Percentiles rank a stretch among this genome's conserved stretches.
Evolutionary conservation across 2,329 filamentous ascomycete species (phyloP).

Genomic region (Leptodontidium sp.): DNA sequence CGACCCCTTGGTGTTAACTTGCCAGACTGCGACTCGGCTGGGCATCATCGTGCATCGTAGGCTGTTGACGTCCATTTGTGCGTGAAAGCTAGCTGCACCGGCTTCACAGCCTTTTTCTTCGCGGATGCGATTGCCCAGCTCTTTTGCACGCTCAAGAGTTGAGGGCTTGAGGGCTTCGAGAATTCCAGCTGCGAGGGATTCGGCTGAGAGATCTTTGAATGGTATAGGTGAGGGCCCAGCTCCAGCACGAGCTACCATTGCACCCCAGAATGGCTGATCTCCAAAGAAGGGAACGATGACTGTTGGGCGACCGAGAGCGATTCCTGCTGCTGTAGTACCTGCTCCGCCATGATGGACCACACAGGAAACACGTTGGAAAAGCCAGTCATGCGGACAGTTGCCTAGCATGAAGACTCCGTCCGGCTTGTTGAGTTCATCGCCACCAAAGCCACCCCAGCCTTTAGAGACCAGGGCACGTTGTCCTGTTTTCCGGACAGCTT

Average conservation of each 20-base stretch:
- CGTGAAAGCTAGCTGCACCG: constrained; percentile 74
- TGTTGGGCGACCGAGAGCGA: constrained; percentile 80
- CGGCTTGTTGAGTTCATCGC: constrained; percentile 71
- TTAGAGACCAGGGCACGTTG: constrained; percentile 85
- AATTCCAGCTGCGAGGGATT: constrained; percentile 72
- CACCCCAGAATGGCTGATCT: constrained; percentile 85
- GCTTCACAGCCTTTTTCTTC: constrained; percentile 69
- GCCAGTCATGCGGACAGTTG: constrained; percentile 88
- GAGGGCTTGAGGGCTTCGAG: constrained; percentile 64
- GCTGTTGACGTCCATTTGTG: constrained; percentile 70
- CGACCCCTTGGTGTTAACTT: constrained; percentile 60
- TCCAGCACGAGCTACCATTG: constrained; percentile 76
- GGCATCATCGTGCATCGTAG: constrained; percentile 76
- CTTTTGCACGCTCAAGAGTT: constrained; percentile 61
- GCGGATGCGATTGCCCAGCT: constrained; percentile 66
- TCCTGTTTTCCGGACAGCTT: constrained; percentile 70
- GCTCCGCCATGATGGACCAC: constrained; percentile 91
- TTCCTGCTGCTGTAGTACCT: constrained; percentile 87
- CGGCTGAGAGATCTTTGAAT: constrained; percentile 70
- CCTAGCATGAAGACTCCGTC: constrained; percentile 84
- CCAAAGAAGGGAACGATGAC: constrained; percentile 88
- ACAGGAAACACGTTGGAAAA: constrained; percentile 81
- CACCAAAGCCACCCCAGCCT: constrained; percentile 87
- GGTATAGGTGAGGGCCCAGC: constrained; percentile 77
- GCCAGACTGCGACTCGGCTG: constrained; percentile 76